phyloP scores from a whole-genome alignment of 352 stramenopile species.

The Blastocystis sp. region DNA sequence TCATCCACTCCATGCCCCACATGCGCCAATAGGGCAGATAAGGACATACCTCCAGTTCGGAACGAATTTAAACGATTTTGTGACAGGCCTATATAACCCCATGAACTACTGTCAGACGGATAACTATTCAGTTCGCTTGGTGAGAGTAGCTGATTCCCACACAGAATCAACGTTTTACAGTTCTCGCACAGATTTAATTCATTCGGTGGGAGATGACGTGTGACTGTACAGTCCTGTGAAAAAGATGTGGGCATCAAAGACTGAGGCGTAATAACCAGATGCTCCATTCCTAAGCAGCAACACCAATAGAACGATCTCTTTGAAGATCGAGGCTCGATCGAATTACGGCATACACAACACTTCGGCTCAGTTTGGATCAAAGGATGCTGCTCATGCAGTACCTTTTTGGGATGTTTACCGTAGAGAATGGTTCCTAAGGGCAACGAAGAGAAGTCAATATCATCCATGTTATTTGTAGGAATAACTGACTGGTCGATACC shows the following conservation, averaged over 20 bases:
- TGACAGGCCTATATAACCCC: background rate
- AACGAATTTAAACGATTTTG: background rate
- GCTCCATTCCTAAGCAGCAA: constrained; percentile 15
- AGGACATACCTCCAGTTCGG: background rate
- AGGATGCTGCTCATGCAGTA: background rate
- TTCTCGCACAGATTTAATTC: background rate
- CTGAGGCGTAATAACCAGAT: constrained; percentile 43
- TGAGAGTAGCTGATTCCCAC: constrained; percentile 10
- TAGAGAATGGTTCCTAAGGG: background rate
- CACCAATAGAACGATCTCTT: background rate
- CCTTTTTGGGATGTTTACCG: background rate
- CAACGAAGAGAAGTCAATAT: constrained; percentile 19
- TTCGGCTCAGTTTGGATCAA: background rate
- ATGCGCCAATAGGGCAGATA: constrained; percentile 15
- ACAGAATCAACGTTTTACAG: background rate
- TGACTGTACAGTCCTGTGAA: constrained; percentile 5
- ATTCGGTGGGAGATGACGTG: background rate
- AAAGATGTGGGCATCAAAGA: constrained; percentile 54
- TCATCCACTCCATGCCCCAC: constrained; percentile 27
- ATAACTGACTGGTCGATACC: background rate
- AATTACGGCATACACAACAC: background rate
- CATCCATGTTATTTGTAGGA: background rate
- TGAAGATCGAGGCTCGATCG: background rate
- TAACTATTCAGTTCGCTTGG: background rate
- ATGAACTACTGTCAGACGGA: background rate